Conservation (phyloP, 176 grass and related monocot species). For the Ensete ventricosum region DNA sequence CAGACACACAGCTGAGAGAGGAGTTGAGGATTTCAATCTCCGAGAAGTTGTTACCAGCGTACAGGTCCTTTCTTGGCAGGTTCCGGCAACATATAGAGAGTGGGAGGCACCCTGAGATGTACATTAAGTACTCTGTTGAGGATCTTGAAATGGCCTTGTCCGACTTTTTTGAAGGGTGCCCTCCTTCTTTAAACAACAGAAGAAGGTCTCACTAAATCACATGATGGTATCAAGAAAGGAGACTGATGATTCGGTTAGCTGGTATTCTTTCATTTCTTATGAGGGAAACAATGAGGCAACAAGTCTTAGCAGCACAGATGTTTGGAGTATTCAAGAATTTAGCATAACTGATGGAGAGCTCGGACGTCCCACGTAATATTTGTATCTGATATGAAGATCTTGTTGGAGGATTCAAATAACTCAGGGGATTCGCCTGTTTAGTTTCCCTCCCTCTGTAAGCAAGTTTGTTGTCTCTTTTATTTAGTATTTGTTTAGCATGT, state of each 20-base stretch:
- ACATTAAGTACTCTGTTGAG: slow-evolving; percentile 86
- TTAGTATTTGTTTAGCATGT: slow-evolving; percentile 10
- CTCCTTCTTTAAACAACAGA: slow-evolving; percentile 11
- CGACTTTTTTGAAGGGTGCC: slow-evolving; percentile 9
- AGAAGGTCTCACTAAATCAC: slow-evolving; percentile 10
- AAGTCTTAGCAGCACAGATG: background rate
- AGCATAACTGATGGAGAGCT: background rate
- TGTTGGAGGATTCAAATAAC: background rate
- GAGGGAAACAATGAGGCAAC: background rate
- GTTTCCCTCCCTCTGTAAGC: slow-evolving; percentile 9
- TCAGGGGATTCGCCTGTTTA: background rate
- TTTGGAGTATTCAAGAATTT: background rate
- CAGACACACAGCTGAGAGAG: slow-evolving; percentile 78
- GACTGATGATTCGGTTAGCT: background rate
- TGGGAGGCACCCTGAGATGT: slow-evolving; percentile 67
- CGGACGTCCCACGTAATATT: background rate
- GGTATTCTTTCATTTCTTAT: slow-evolving; percentile 11
- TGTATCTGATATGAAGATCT: slow-evolving; percentile 7
- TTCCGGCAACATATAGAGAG: slow-evolving; percentile 85
- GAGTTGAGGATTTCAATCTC: slow-evolving; percentile 81
- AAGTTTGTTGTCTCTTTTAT: slow-evolving; percentile 3
- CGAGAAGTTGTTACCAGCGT: slow-evolving; percentile 83
- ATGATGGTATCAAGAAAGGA: background rate
- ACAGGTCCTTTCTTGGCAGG: slow-evolving; percentile 76
- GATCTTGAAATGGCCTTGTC: slow-evolving; percentile 13